phyloP scores from a whole-genome alignment of 2,329 filamentous ascomycete species.

The Exserohilum rostratum region DNA sequence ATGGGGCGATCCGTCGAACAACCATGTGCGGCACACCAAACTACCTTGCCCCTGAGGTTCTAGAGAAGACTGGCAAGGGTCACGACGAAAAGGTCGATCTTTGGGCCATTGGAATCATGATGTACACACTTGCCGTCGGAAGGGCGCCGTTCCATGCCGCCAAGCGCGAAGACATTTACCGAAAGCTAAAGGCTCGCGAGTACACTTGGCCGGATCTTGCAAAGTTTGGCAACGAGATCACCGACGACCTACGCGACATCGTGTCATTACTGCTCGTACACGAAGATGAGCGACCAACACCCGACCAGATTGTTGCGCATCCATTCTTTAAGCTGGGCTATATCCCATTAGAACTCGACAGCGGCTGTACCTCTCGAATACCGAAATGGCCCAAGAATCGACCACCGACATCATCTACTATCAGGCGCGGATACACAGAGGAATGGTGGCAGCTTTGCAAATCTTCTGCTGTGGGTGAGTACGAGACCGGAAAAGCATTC shows the following conservation, averaged over 20 bases:
- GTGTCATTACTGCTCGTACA: constrained; percentile 78
- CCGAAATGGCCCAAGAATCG: constrained; percentile 56
- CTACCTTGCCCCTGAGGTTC: constrained; percentile 95
- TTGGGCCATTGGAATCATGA: constrained; percentile 97
- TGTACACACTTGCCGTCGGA: constrained; percentile 96
- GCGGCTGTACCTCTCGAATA: constrained; percentile 51
- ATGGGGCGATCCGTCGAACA: constrained; percentile 78
- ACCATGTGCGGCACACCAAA: constrained; percentile 97
- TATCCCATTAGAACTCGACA: constrained; percentile 64
- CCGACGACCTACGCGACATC: constrained; percentile 75
- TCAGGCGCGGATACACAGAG: constrained; percentile 57
- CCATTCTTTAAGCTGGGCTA: constrained; percentile 79
- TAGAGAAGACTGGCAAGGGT: constrained; percentile 91
- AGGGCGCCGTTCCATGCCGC: constrained; percentile 95
- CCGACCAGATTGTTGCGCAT: constrained; percentile 79
- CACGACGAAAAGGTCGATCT: constrained; percentile 98
- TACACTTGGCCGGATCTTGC: constrained; percentile 79
- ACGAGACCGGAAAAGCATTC: constrained; percentile 54
- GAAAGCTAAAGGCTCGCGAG: constrained; percentile 69
- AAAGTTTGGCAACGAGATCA: constrained; percentile 71
- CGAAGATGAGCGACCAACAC: constrained; percentile 74
- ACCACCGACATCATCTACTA: constrained; percentile 51
- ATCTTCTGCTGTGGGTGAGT: constrained; percentile 57
- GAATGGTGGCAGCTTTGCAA: constrained; percentile 59
- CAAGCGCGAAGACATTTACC: constrained; percentile 84